A percentile compares a stretch with the other conserved stretches of the same genome.
These are phyloP conservation scores for Arachnopeziza araneosa DNA, from an alignment of 2,329 filamentous ascomycete genomes.

Conservation along the genomic window DNA sequence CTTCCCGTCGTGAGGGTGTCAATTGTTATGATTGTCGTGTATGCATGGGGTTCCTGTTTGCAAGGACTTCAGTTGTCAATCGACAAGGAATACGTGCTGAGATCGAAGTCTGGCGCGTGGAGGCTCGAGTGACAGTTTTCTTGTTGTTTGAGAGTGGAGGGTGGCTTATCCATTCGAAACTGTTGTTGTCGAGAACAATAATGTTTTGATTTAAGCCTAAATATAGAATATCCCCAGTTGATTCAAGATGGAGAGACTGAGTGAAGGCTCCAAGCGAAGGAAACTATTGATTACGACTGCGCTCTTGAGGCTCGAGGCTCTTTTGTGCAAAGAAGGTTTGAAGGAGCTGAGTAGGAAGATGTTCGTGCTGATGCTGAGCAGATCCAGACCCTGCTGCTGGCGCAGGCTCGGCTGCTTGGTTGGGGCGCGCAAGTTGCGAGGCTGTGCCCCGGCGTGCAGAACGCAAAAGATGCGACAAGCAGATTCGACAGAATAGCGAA, in stretches of 20 bases:
- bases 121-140: background rate
- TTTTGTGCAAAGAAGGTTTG: background rate
- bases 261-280: background rate
- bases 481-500: background rate
- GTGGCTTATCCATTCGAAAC: conserved; percentile 18
- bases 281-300: background rate
- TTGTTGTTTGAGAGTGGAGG: conserved; percentile 2
- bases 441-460: background rate
- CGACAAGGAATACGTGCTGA: conserved; percentile 14
- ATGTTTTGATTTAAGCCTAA: conserved; percentile 1
- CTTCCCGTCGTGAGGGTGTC: background rate
- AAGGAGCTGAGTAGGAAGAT: background rate
- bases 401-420: background rate
- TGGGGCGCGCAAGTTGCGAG: background rate
- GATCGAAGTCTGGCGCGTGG: conserved; percentile 7
- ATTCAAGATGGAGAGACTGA: background rate
- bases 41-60: background rate
- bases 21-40: background rate
- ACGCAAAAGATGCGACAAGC: background rate
- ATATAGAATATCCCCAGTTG: background rate
- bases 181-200: conserved; percentile 16
- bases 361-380: background rate
- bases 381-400: background rate
- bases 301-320: background rate
- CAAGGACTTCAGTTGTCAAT: background rate